Conservation (phyloP, 306 rosid genomes). For the Quercus variabilis region DNA sequence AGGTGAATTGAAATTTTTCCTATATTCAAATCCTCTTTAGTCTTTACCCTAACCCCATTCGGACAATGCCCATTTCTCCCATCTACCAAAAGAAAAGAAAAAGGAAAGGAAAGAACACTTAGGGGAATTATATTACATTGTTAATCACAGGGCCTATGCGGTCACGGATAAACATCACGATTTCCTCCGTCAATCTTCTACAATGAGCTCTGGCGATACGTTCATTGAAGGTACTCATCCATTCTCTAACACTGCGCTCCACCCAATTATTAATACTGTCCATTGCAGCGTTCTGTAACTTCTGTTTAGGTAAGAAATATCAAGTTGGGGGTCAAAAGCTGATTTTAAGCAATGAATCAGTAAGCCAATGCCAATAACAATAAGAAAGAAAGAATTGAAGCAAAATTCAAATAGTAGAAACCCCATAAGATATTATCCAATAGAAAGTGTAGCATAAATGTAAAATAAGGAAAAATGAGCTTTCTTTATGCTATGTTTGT, state of each 20-base stretch:
- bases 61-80: too few relatives aligned
- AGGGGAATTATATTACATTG: constrained; percentile 27
- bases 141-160: constrained; percentile 55
- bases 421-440: too few relatives aligned
- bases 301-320: neutral
- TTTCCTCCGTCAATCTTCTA: constrained; percentile 60
- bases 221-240: constrained; percentile 68
- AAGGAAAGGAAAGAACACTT: neutral
- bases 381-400: too few relatives aligned
- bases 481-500: too few relatives aligned
- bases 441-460: too few relatives aligned
- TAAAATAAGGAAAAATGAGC: too few relatives aligned
- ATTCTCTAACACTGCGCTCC: constrained; percentile 69
- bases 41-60: too few relatives aligned
- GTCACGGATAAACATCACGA: constrained; percentile 63
- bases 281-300: constrained; percentile 32
- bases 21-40: neutral
- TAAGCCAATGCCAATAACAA: too few relatives aligned
- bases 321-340: neutral
- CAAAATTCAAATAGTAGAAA: too few relatives aligned
- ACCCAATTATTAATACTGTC: constrained; percentile 70
- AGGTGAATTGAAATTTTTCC: too few relatives aligned
- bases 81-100: too few relatives aligned
- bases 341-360: too few relatives aligned
- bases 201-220: constrained; percentile 79